Conservation (phyloP, 345 rosid species). For the Hibiscus tridactylites region DNA sequence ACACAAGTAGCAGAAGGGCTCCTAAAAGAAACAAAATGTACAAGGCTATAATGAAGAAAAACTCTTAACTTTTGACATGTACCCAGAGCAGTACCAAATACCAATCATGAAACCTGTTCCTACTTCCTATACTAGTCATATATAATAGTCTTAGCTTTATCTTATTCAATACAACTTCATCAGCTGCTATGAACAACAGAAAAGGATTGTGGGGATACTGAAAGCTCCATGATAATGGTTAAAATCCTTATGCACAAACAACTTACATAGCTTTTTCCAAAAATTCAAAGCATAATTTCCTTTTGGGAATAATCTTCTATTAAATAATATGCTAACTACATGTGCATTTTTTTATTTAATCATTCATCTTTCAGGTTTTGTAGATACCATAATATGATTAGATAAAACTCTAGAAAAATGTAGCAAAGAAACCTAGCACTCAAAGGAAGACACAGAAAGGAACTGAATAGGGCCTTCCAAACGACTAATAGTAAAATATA, state of each 20-base stretch:
- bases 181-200: neutral
- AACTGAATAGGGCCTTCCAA: neutral
- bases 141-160: neutral
- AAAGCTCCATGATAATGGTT: neutral
- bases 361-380: neutral
- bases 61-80: neutral
- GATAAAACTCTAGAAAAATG: neutral
- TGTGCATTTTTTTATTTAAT: neutral
- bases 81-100: neutral
- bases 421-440: neutral
- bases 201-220: neutral
- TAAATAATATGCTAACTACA: neutral
- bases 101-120: neutral
- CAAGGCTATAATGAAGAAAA: neutral
- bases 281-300: neutral
- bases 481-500: neutral
- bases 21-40: neutral
- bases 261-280: neutral
- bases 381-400: neutral
- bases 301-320: neutral
- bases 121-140: neutral
- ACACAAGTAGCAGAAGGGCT: neutral
- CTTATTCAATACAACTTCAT: neutral
- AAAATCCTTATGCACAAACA: neutral
- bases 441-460: neutral